Evolutionary conservation across 148 eudicot species (phyloP), one percentile per base, ranked within the genome.

Genomic region (Rhododendron kiyosumense): DNA sequence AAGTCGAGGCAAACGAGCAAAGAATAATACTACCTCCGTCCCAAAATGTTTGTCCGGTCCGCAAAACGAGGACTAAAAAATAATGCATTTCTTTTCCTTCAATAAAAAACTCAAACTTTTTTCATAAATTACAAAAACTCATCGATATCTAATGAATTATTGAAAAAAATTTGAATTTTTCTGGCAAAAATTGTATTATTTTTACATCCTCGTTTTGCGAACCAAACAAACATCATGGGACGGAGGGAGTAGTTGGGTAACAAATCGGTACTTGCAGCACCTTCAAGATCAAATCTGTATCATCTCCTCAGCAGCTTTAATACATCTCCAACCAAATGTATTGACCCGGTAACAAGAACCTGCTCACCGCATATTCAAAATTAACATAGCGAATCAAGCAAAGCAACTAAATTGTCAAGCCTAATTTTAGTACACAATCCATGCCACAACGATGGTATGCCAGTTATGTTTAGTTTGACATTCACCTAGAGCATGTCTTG

Each of bases 271-370:
- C 71, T 22, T 45, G 77, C 32, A 36, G 28, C 65, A 71, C 78
- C 63, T 85, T 69, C 41, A 65, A 61, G 57, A 69, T 73, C 22
- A 51, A 28, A 73, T 61, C 1, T 79, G 13, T 26, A 78, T 91
- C 87, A 93, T 78, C 93, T 93, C 87, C 83, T 88, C 15, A 95
- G 88, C 51, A 95, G 88, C 90, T 93, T 95, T 83, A 95, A 46
- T 46, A 95, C 98, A 89, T 95, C 98, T 82, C 98, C 98, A 26
- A 95, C 98, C 84, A 95, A 89, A 91, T 95, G 98, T 85, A 95
- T 88, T 17, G 98, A 95, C 20, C 98, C 98, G 26, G 98, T 95
- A n/a, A 95, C 98, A 65, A 95, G 94, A 77, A 95, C 98, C 98
- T 94, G 90, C 3, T 81, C 22, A 22, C 26, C 52, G 26, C n/a